Conservation (phyloP, 116 monocot species). For the Trichopus zeylanicus region DNA sequence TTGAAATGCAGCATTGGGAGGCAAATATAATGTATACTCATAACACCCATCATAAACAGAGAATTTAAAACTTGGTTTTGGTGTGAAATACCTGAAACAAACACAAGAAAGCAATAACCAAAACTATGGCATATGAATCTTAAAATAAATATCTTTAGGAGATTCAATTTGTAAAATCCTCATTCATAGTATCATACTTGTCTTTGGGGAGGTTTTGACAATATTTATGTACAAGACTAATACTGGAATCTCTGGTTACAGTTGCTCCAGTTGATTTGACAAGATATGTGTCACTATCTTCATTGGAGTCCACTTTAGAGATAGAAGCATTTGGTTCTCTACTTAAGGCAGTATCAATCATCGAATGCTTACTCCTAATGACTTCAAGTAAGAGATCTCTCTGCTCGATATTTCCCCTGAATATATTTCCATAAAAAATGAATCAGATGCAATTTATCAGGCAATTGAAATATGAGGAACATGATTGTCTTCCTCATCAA, state of each 20-base stretch:
- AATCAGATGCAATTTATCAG: no score
- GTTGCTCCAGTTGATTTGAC: conserved; percentile 80
- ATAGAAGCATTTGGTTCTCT: conserved; percentile 37
- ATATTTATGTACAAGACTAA: conserved; percentile 59
- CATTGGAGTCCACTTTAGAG: conserved; percentile 11
- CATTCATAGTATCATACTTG: conserved; percentile 33
- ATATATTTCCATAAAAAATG: no score
- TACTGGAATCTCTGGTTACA: conserved; percentile 57
- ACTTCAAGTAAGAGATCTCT: conserved; percentile 62
- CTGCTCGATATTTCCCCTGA: conserved; percentile 74
- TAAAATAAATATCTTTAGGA: not conserved
- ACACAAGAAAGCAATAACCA: no score
- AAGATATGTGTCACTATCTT: conserved; percentile 31
- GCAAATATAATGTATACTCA: conserved; percentile 63
- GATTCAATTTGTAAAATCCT: not conserved
- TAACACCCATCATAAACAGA: conserved; percentile 25
- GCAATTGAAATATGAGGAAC: no score
- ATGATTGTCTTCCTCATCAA: no score
- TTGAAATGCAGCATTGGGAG: conserved; percentile 75
- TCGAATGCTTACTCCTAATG: conserved; percentile 46
- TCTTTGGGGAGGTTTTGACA: conserved; percentile 78
- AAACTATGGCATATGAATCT: not conserved
- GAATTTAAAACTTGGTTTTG: conserved; percentile 55
- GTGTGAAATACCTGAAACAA: conserved; percentile 43
- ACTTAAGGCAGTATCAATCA: conserved; percentile 53